Evolutionary conservation across 2,329 filamentous ascomycete species (phyloP), one percentile per base, ranked within the genome.

Genomic region (Grosmannia huntii): DNA sequence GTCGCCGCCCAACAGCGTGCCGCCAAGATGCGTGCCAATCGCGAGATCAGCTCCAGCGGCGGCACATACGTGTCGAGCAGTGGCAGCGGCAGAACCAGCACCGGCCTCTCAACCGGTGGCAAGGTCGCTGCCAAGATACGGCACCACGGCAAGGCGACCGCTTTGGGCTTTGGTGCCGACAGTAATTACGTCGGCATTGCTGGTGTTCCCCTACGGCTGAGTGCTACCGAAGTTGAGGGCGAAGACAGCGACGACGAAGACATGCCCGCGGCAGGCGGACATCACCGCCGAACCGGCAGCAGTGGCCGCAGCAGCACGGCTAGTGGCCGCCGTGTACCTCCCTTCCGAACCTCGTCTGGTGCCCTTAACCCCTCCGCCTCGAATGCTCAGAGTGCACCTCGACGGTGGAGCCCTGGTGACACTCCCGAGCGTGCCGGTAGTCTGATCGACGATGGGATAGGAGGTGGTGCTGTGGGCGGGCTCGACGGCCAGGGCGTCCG

Each of bases 181-280:
- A 82, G 78, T 59, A 91, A 92, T 59, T 87, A 89, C 60, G 87
- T 83, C 48, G 83, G 82, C 48, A 81, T 86, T 1, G 82, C 85
- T 48, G 90, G 90, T 57, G 91, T 97, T 46, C 94, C 94, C 2
- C 83, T 96, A 72, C 85, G 94, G 50, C 77, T 99, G 62, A 95
- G 89, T 69, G 92, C 94, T n/a, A 95, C 89, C 55, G 94, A 99
- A 71, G 89, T 97, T 16, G 90, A 95, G 66, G 90, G 89, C 64
- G 90, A 86, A 63, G 89, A 91, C 65, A 89, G 85, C 68, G 88
- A 90, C 56, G 86, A 89, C 51, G 87, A 89, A 54, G 84, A 86
- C 49, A 63, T 73, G 38, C 31, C 51, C 33, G 68, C 69, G 64
- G 71, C 74, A 64, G 77, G 75, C 60, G 66, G 78, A 72, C 77